Percentiles rank a stretch among this genome's conserved stretches.
These are phyloP conservation scores for Candida ascalaphidarum DNA, from an alignment of 805 yeast species.

Conservation along the genomic window DNA sequence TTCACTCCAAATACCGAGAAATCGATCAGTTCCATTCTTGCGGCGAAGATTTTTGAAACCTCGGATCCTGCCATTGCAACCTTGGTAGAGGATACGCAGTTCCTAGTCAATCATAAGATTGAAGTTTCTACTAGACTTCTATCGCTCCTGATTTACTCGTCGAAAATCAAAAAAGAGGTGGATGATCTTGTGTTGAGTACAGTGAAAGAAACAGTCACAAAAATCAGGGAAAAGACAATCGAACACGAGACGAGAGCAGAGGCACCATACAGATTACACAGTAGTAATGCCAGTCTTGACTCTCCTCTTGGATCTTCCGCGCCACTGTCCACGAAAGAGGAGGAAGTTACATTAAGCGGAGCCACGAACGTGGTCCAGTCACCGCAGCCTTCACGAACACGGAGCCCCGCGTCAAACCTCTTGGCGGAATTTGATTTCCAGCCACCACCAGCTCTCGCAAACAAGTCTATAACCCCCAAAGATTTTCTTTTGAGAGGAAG, in stretches of 20 bases:
- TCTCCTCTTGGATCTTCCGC: too few species aligned
- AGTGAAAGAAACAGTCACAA: slow-evolving; percentile 55
- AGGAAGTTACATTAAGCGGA: too few species aligned
- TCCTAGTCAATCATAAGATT: slow-evolving; percentile 52
- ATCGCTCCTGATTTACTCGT: slow-evolving; percentile 66
- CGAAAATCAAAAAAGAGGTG: slow-evolving; percentile 70
- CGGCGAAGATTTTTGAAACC: slow-evolving; percentile 39
- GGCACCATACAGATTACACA: too few species aligned
- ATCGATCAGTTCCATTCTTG: slow-evolving; percentile 41
- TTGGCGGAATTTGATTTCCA: slow-evolving; percentile 9
- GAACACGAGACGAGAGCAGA: too few species aligned
- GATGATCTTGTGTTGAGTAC: slow-evolving; percentile 57
- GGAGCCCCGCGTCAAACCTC: slow-evolving; percentile 15
- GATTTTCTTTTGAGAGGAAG: slow-evolving; percentile 27
- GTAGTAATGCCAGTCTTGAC: too few species aligned
- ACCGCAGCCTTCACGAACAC: slow-evolving; percentile 26
- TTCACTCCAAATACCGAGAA: slow-evolving; percentile 55
- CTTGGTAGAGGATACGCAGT: slow-evolving; percentile 61
- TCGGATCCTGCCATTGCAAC: slow-evolving; percentile 58
- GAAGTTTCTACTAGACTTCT: slow-evolving; percentile 64
- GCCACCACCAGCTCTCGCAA: too few species aligned
- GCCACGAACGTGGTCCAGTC: slow-evolving; percentile 19
- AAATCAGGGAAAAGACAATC: slow-evolving; percentile 39
- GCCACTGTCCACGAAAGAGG: too few species aligned
- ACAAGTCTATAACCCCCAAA: slow-evolving; percentile 37